Evolutionary conservation across 331 rosid genomes (phyloP).

Genomic region (Quercus tomentella): DNA sequence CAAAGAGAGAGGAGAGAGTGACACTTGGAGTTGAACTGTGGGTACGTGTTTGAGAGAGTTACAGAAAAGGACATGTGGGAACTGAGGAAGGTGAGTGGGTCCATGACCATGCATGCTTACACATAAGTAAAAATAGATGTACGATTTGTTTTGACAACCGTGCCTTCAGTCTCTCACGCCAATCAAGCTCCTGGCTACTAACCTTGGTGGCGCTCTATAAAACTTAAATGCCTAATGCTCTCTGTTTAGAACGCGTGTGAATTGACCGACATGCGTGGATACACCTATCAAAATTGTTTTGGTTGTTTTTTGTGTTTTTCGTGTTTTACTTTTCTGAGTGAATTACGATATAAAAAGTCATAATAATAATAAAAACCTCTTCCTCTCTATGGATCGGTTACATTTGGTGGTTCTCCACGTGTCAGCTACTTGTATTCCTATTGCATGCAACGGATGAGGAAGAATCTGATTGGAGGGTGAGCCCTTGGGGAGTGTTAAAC

Average conservation of each 20-base stretch:
- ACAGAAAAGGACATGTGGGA: slow-evolving; percentile 36
- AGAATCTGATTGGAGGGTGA: slow-evolving; percentile 28
- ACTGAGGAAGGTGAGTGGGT: slow-evolving; percentile 25
- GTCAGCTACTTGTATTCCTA: slow-evolving; percentile 19
- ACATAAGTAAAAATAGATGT: slow-evolving; percentile 7
- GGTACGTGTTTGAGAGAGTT: slow-evolving; percentile 64
- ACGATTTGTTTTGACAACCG: neutral
- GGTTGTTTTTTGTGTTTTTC: slow-evolving; percentile 10
- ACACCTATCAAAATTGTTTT: slow-evolving; percentile 68
- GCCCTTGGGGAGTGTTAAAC: neutral
- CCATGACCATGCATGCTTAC: slow-evolving; percentile 40
- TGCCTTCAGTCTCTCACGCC: slow-evolving; percentile 15
- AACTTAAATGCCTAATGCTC: neutral
- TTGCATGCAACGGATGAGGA: slow-evolving; percentile 47
- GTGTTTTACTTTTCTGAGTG: neutral
- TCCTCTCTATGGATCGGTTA: slow-evolving; percentile 37
- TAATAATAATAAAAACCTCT: too few species aligned
- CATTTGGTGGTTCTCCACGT: slow-evolving; percentile 39
- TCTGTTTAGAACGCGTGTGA: slow-evolving; percentile 61
- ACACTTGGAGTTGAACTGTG: slow-evolving; percentile 66
- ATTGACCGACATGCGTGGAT: slow-evolving; percentile 65
- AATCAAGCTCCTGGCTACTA: slow-evolving; percentile 21
- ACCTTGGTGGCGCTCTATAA: neutral
- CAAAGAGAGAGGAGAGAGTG: slow-evolving; percentile 39
- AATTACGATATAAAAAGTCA: neutral